Evolutionary conservation across 176 grass and related monocot genomes (phyloP), one percentile per base, ranked within the genome.

Genomic region (Secale cereale): DNA sequence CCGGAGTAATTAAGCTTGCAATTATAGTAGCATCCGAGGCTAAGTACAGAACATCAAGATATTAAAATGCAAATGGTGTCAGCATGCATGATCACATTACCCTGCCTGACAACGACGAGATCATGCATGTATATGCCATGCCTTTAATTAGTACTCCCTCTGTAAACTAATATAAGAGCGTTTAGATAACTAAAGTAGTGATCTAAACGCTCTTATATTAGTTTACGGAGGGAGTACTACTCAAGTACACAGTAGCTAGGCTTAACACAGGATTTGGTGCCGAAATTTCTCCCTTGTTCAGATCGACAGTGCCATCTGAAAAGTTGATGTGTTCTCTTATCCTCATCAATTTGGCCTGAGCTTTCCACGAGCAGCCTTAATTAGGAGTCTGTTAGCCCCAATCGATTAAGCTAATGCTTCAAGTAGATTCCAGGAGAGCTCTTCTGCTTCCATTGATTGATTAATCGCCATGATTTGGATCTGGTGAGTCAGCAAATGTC

Each of bases 341-440:
- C 74, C 75, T 60, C 75, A 79, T 76, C 46, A 76, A 76, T 59
- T 75, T 33, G 67, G 35, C 12, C 65, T 62, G 26, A 83, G 74
- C 74, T 83, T 74, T 83, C 79, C 56, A 41, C 33, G 66, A 86
- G 26, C 74, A 86, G 57, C 79, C 84, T 48, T 67, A 8, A 72
- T 41, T 20, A 72, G 65, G 64, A 90, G 36, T 80, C 86, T 68
- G 68, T 84, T 90, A 84, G n/a, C 29, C 39, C n/a, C 68, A 14
- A 66, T 72, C 31, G 79, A 75, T 87, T 90, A 84, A 52, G 85
- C 8, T 84, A 83, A 80, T 76, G 75, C 66, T 83, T 80, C 59
- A 80, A 87, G 81, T 68, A 84, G 89, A 91, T 91, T 87, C 89
- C 70, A 80, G 81, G 80, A 87, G 76, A 76, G 60, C 80, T 87